Base-by-base conservation (phyloP, 257 asterid species). In the Asclepias syriaca region DNA sequence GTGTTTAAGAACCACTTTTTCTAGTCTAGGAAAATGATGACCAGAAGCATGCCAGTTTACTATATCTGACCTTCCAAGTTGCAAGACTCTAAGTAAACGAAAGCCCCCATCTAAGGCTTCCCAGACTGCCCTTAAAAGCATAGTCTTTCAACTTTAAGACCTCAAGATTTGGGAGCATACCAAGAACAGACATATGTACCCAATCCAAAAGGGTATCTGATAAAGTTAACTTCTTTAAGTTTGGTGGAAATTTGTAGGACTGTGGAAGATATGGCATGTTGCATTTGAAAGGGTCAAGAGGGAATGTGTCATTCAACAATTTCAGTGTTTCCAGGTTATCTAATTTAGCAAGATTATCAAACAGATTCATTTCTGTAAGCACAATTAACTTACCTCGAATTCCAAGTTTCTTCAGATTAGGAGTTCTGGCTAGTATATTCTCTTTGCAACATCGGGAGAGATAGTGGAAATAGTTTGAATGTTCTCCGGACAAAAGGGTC, bases 51-150 rank as follows among this genome's bases (percentile, higher is more conserved):
- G 59, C 89, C 87, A 85, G 3, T 16, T 29, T 13, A 78, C 80
- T 56, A 85, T 79, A 71, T 83, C 74, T 22, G 80, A 74, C 73
- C 78, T 78, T 68, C 81, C 87, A 21, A 85, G 73, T 9, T 80
- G 78, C 80, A 83, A 74, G 13, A 74, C 83, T 18, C 78, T 75
- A 12, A 83, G 86, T 57, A 75, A 65, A 19, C 81, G 81, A 69
- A 85, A 83, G 32, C 83, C 84, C 8, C 81, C 84, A 19, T 82
- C 87, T 2, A 71, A 66, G 0, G 84, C 76, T 68, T 81, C 84
- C 89, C 87, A 39, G 40, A 5, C 34, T 65, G 22, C 89, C 89
- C 79, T 74, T 64, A 70, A 85, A 85, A 10, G 87, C 87, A 24
- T 66, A 40, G 57, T 80, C 79, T 69, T 78, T 80, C 29, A 85